Percentiles rank a stretch among this genome's conserved stretches.
phyloP scores from a whole-genome alignment of 2,329 filamentous ascomycete species.

The Tetracladium maxilliforme region DNA sequence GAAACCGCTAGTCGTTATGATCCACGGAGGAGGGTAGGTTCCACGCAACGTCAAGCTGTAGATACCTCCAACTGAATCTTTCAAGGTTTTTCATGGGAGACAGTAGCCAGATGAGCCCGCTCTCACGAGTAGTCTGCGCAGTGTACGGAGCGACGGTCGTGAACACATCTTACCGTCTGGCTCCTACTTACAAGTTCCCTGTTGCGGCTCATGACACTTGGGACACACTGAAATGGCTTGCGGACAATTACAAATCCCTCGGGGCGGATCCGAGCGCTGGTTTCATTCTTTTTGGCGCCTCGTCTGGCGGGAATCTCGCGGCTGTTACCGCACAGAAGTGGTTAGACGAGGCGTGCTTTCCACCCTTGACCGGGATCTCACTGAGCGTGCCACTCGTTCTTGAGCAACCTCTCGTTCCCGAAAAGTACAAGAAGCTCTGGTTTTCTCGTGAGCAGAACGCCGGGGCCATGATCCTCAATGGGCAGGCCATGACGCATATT shows the following conservation, averaged over 20 bases:
- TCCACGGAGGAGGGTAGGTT: no score
- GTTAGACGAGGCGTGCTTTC: constrained; percentile 21
- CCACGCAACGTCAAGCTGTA: no score
- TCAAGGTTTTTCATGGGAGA: no score
- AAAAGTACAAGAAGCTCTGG: constrained; percentile 21
- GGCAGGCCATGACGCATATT: constrained; percentile 6
- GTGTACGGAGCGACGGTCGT: no score
- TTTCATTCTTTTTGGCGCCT: constrained; percentile 32
- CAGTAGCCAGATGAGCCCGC: no score
- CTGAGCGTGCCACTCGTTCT: constrained; percentile 21
- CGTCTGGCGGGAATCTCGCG: constrained; percentile 25
- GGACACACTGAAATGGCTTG: constrained; percentile 28
- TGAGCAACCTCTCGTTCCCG: constrained; percentile 5
- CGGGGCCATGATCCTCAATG: constrained; percentile 17
- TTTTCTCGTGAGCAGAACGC: constrained; percentile 25
- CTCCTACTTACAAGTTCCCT: constrained; percentile 30
- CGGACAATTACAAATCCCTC: constrained; percentile 20
- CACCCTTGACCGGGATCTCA: constrained; percentile 29
- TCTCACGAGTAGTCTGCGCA: no score
- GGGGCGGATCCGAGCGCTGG: constrained; percentile 24
- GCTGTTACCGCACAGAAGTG: constrained; percentile 22
- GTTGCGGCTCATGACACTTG: constrained; percentile 24
- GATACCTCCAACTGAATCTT: no score
- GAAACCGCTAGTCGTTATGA: no score
- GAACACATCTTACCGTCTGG: constrained; percentile 19